Evolutionary conservation across 2,329 filamentous ascomycete genomes (phyloP).

Genomic region (Xylariales sp.): DNA sequence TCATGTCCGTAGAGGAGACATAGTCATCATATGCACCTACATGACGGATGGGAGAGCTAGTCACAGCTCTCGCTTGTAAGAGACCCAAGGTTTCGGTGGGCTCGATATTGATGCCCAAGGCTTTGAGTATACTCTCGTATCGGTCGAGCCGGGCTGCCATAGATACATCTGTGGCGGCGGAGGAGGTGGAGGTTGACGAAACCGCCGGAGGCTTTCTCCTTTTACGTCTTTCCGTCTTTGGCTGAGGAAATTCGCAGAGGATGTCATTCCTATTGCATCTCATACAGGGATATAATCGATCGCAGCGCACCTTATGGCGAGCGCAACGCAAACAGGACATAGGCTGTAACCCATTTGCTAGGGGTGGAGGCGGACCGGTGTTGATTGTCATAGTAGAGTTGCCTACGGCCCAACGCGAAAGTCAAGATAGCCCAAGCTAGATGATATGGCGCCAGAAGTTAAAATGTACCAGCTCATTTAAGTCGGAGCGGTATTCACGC

Average conservation of each 20-base stretch:
- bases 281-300: conserved; percentile 17
- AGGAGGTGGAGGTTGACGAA: conserved; percentile 1
- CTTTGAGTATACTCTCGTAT: conserved; percentile 9
- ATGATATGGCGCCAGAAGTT: no score
- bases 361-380: neutral
- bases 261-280: conserved; percentile 17
- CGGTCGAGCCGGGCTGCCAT: conserved; percentile 15
- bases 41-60: no score
- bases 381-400: no score
- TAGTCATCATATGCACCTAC: no score
- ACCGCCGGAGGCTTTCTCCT: conserved; percentile 5
- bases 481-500: no score
- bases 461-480: no score
- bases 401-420: no score
- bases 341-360: conserved; percentile 15
- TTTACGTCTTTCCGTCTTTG: conserved; percentile 18
- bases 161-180: conserved; percentile 1
- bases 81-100: no score
- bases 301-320: conserved; percentile 20
- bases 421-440: no score
- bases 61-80: no score
- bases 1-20: no score
- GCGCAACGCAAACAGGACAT: conserved; percentile 16
- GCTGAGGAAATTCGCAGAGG: conserved; percentile 18
- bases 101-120: no score